Percentiles rank a stretch among this genome's conserved stretches.
Evolutionary conservation across 257 asterid species (phyloP).

Genomic region (Phtheirospermum japonicum): DNA sequence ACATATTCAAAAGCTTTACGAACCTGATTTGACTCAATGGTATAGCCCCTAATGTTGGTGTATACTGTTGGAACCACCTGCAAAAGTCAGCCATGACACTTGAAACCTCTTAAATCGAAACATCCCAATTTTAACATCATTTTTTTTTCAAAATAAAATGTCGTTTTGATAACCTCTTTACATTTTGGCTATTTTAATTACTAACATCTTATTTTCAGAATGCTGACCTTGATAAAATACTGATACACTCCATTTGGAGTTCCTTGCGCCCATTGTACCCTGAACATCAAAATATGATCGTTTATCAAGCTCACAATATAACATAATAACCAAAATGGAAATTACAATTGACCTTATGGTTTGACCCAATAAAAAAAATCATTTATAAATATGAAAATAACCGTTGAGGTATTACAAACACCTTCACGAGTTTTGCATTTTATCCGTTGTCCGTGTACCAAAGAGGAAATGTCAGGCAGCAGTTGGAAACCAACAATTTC

Average conservation of each 20-base stretch:
- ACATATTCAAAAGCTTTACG: slow-evolving; percentile 19
- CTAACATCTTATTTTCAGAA: background rate
- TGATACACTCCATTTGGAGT: slow-evolving; percentile 75
- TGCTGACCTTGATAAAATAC: slow-evolving; percentile 78
- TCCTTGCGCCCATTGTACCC: slow-evolving; percentile 69
- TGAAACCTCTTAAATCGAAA: slow-evolving; percentile 22
- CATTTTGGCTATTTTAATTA: no score
- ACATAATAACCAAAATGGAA: slow-evolving; percentile 20
- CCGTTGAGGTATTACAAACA: background rate
- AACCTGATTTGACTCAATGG: slow-evolving; percentile 92
- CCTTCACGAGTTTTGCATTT: background rate
- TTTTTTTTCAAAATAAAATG: background rate
- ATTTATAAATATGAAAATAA: background rate
- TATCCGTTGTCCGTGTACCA: no score
- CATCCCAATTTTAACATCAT: no score
- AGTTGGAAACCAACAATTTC: no score
- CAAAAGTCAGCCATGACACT: slow-evolving; percentile 32
- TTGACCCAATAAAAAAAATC: background rate
- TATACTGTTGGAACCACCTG: slow-evolving; percentile 96
- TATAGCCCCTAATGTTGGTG: slow-evolving; percentile 70
- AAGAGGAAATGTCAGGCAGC: no score
- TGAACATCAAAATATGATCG: slow-evolving; percentile 28
- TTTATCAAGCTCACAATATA: slow-evolving; percentile 8
- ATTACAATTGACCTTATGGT: background rate
- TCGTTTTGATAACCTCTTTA: background rate